phyloP scores from a whole-genome alignment of 768 basidiomycete genomes.

The Arthromyces matolae region DNA sequence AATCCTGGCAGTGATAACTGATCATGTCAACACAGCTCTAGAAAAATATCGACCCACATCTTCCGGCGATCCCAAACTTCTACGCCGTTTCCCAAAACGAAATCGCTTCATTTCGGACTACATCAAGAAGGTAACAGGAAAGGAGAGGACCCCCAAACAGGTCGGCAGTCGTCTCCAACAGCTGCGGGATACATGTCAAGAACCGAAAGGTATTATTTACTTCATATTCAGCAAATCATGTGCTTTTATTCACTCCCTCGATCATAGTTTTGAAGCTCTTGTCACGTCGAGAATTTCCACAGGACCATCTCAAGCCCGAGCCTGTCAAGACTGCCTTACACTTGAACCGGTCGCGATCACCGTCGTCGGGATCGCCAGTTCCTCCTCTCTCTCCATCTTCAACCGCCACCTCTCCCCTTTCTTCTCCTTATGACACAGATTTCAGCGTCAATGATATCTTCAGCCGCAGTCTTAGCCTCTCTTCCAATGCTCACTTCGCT shows the following conservation, averaged over 20 bases:
- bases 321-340: slow-evolving; percentile 4
- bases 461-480: neutral
- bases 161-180: slow-evolving; percentile 70
- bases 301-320: slow-evolving; percentile 3
- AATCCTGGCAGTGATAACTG: neutral
- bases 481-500: neutral
- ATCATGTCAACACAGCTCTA: slow-evolving; percentile 35
- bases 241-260: neutral
- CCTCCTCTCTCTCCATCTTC: slow-evolving; percentile 11
- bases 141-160: slow-evolving; percentile 60
- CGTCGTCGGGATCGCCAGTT: slow-evolving; percentile 6
- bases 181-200: slow-evolving; percentile 56
- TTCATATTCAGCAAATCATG: neutral
- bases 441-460: slow-evolving; percentile 10
- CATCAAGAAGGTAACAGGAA: slow-evolving; percentile 53
- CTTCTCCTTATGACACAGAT: slow-evolving; percentile 10
- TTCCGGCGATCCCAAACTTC: slow-evolving; percentile 45
- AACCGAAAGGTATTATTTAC: slow-evolving; percentile 48
- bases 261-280: slow-evolving; percentile 22
- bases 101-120: slow-evolving; percentile 66
- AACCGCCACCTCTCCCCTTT: slow-evolving; percentile 11
- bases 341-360: slow-evolving; percentile 7
- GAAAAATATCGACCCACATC: slow-evolving; percentile 53
- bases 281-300: slow-evolving; percentile 17
- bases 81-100: slow-evolving; percentile 62